Conservation (phyloP, 306 rosid species). For the cucumber (Cucumis sativus) region Cucumber_9930_V3 NC_026661.2:21213501-21214000, state of each 20-base stretch:
- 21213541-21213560: not conserved
- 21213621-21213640: constrained; percentile 80
- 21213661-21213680: constrained; percentile 85
- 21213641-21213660: constrained; percentile 80
- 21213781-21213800: no score
- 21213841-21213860: no score
- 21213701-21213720: constrained; percentile 9
- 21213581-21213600: not conserved
- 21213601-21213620: constrained; percentile 24
- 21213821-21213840: no score
- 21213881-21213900: no score
- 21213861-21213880: no score
- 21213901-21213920: no score
- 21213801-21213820: no score
- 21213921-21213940: no score
- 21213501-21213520: not conserved
- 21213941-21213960: no score
- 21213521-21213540: not conserved
- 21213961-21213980: no score
- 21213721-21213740: not conserved
- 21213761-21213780: not conserved
- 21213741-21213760: not conserved
- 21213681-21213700: constrained; percentile 71
- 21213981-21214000: no score
- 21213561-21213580: not conserved